These are phyloP conservation scores for Cnidoscolus chayamansa DNA, from an alignment of 441 rosid genomes.

Conservation along the genomic window DNA sequence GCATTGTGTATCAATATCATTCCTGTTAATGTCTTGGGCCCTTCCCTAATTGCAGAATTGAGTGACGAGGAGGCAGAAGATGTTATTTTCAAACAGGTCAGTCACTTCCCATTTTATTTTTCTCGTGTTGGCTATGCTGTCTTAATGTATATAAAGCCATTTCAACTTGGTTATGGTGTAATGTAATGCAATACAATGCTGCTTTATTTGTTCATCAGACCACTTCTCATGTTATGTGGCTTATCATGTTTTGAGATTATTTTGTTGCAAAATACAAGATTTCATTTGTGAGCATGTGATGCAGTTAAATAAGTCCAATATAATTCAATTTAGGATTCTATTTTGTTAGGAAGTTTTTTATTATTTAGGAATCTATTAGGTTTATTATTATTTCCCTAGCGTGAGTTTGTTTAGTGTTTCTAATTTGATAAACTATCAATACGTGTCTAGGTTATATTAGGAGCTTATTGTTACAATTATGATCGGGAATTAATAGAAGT, in stretches of 20 bases:
- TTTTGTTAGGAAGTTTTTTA: too few species aligned
- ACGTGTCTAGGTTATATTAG: too few species aligned
- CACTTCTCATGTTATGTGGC: not conserved
- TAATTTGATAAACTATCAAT: too few species aligned
- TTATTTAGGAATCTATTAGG: too few species aligned
- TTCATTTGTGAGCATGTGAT: not conserved
- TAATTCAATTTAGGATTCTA: too few species aligned
- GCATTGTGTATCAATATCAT: not conserved
- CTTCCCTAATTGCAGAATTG: conserved; percentile 51
- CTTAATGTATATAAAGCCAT: not conserved
- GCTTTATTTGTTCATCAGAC: not conserved
- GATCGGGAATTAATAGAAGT: too few species aligned
- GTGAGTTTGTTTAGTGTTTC: too few species aligned
- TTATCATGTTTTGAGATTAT: not conserved
- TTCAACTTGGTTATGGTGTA: not conserved
- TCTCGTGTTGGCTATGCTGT: not conserved
- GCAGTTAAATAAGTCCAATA: too few species aligned
- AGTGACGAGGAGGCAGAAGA: conserved; percentile 80
- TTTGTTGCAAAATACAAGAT: conserved; percentile 1
- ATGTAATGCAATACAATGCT: too few species aligned
- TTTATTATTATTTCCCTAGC: too few species aligned
- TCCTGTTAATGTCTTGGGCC: conserved; percentile 9
- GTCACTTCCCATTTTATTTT: not conserved
- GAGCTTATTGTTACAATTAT: too few species aligned
- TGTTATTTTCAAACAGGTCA: conserved; percentile 82